phyloP scores from a whole-genome alignment of 768 basidiomycete species.

The Pilatotrama ljubarskyi region DNA sequence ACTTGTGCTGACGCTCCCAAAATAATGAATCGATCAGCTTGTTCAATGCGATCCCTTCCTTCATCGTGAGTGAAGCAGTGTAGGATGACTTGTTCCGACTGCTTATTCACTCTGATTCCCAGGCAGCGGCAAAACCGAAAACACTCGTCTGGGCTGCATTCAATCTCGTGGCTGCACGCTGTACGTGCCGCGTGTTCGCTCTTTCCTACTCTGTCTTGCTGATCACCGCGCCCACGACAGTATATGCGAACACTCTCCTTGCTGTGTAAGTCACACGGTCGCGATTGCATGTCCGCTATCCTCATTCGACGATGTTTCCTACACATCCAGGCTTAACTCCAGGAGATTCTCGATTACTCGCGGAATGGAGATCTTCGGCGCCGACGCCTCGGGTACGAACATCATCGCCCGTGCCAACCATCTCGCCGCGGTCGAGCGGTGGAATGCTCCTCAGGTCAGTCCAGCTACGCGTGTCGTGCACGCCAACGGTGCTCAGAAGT shows the following conservation, averaged over 20 bases:
- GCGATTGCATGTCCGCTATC: not conserved
- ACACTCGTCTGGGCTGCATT: not conserved
- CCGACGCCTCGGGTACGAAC: not conserved
- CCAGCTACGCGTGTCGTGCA: not conserved
- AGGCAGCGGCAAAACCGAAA: no score
- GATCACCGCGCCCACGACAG: not conserved
- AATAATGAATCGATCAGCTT: no score
- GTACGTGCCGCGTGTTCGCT: not conserved
- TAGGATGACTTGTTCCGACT: no score
- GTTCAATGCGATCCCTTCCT: no score
- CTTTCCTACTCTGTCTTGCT: not conserved
- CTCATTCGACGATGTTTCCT: not conserved
- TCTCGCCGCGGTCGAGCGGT: conserved; percentile 5
- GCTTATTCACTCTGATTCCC: no score
- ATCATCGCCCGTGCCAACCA: conserved; percentile 5
- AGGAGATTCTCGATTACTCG: not conserved
- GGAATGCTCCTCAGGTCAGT: conserved; percentile 2
- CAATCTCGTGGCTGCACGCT: not conserved
- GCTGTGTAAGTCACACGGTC: not conserved
- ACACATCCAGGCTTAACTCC: not conserved
- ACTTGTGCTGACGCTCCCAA: no score
- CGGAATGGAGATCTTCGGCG: conserved; percentile 5
- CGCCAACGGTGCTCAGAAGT: not conserved
- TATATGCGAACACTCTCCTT: not conserved
- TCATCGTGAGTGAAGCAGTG: no score